A percentile compares a stretch with the other conserved stretches of the same genome.
Conservation (phyloP, 306 rosid genomes). For the Malus asiatica region DNA sequence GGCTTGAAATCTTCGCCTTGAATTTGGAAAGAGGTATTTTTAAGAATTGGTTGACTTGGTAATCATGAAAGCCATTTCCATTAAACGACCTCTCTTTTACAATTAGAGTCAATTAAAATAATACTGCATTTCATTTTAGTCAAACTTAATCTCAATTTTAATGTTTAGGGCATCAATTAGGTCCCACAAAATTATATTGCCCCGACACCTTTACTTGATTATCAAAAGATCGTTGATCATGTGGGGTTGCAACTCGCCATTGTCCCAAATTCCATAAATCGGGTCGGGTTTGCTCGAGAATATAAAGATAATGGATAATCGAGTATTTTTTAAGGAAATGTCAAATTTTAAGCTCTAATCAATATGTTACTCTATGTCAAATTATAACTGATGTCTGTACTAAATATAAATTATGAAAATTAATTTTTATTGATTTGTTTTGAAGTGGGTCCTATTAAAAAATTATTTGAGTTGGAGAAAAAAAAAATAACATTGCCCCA, state of each 20-base stretch:
- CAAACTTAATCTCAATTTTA: conserved; percentile 13
- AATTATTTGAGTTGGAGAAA: no score
- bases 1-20: neutral
- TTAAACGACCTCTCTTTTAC: neutral
- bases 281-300: no score
- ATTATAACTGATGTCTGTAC: no score
- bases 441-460: no score
- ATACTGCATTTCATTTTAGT: neutral
- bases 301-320: no score
- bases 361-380: no score
- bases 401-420: no score
- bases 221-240: conserved; percentile 6
- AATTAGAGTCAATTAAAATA: neutral
- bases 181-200: conserved; percentile 16
- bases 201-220: conserved; percentile 12
- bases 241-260: neutral
- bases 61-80: conserved; percentile 17
- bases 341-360: no score
- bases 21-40: neutral
- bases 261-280: neutral
- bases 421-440: no score
- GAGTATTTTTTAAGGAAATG: no score
- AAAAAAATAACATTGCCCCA: no score
- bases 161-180: neutral
- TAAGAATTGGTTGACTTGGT: conserved; percentile 23